Evolutionary conservation across 192 early-diverging fungal genomes (phyloP).

Genomic region (Coemansia guatemalensis): DNA sequence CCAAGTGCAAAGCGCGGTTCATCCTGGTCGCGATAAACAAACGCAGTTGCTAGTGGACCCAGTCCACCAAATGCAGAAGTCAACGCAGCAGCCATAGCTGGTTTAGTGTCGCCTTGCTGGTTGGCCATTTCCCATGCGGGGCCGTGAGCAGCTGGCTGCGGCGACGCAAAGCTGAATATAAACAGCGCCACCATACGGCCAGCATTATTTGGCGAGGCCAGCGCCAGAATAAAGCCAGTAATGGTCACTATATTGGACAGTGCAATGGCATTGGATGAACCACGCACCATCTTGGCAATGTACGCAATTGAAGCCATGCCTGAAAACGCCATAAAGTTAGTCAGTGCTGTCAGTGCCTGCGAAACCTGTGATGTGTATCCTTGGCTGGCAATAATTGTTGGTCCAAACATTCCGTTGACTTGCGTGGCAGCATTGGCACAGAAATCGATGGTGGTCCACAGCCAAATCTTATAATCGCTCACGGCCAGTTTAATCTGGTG

Average conservation of each 20-base stretch:
- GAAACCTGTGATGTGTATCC: conserved; percentile 39
- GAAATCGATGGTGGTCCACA: conserved; percentile 47
- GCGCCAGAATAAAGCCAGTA: conserved; percentile 31
- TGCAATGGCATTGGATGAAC: conserved; percentile 32
- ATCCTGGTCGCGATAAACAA: conserved; percentile 50
- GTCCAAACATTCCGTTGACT: conserved; percentile 53
- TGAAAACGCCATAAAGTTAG: conserved; percentile 46
- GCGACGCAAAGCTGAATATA: conserved; percentile 52
- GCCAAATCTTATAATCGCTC: conserved; percentile 34
- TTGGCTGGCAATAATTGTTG: conserved; percentile 43
- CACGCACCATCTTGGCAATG: conserved; percentile 10
- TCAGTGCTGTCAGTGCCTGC: conserved; percentile 34
- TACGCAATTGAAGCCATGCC: conserved; percentile 45
- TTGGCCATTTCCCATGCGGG: conserved; percentile 52
- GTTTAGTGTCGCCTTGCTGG: conserved; percentile 47
- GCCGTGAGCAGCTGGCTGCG: conserved; percentile 44
- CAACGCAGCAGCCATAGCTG: conserved; percentile 46
- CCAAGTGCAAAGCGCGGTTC: conserved; percentile 31
- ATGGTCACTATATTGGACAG: conserved; percentile 31
- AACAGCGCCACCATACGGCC: conserved; percentile 33
- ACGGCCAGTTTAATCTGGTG: conserved; percentile 28
- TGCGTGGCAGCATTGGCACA: conserved; percentile 47
- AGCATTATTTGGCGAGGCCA: conserved; percentile 10
- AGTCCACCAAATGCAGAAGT: conserved; percentile 39
- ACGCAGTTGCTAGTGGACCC: conserved; percentile 45